These are phyloP conservation scores for Cruciata laevipes DNA, from an alignment of 257 asterid genomes.

Conservation along the genomic window DNA sequence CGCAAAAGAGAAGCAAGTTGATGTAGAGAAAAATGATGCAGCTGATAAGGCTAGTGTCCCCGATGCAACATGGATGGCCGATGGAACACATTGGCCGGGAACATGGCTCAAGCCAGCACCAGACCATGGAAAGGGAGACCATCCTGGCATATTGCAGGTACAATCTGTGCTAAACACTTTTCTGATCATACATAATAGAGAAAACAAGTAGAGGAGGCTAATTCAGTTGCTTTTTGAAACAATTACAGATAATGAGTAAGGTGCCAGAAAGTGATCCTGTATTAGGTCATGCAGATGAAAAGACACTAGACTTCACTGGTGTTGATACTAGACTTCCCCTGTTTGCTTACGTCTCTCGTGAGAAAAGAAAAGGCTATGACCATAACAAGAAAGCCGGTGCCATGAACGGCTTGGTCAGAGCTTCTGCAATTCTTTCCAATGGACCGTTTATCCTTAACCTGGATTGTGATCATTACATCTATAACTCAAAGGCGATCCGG, in stretches of 20 bases:
- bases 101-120: constrained; percentile 59
- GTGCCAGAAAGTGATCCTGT: constrained; percentile 76
- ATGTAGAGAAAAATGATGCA: constrained; percentile 41
- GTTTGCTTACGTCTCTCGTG: constrained; percentile 94
- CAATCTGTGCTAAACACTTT: background rate
- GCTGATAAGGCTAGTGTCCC: constrained; percentile 30
- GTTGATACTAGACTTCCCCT: constrained; percentile 73
- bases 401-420: constrained; percentile 91
- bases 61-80: constrained; percentile 96
- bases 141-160: constrained; percentile 91
- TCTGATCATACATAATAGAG: background rate
- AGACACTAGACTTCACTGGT: constrained; percentile 65
- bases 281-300: constrained; percentile 69
- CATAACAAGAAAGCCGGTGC: constrained; percentile 99
- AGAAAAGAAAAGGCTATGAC: constrained; percentile 76
- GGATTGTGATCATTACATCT: constrained; percentile 90
- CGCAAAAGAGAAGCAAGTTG: constrained; percentile 41
- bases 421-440: constrained; percentile 85
- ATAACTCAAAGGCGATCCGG: constrained; percentile 63
- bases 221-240: background rate
- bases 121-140: constrained; percentile 84
- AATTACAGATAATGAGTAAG: constrained; percentile 79
- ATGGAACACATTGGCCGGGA: constrained; percentile 99
- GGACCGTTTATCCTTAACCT: constrained; percentile 90
- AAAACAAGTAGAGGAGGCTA: background rate